Evolutionary conservation across 805 yeast genomes (phyloP), one percentile per base, ranked within the genome.

Genomic region (Teunomyces kruisii): DNA sequence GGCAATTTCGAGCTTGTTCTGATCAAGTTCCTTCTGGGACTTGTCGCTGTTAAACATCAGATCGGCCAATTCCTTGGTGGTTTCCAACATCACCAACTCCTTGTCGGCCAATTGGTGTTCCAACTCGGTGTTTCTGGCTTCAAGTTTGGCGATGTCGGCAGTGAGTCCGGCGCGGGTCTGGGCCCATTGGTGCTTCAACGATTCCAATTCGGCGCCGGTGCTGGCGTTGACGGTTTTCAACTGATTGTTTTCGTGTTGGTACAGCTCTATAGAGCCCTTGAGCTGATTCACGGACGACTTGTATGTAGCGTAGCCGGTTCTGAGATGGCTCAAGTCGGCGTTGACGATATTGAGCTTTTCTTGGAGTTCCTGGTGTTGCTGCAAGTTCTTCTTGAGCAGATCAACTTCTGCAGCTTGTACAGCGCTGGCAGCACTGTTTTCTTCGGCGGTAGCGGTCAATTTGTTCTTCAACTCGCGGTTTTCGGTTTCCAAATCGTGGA

Each of bases 391-490:
- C 27, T 33, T 43, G 31, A 49, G 44, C 9, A 40, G 12, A 5
- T 35, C 33, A n/a, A 42, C 32, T 27, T 46, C 50, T 4, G 26
- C 12, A 8, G 12, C 12, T 10, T 26, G 28, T 8, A 3, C 38
- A 8, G n/a, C 37, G 19, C 40, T 27, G 9, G 41, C 15, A 8
- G 29, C 17, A 9, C 43, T 32, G 15, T 42, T 48, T 6, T 30
- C 39, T 12, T 15, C 26, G 7, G 41, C 37, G 33, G 44, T 15
- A 6, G 31, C 40, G 22, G 22, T 19, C 17, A 32, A 37, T 31
- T 49, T 51, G 6, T 39, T 29, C 42, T 53, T 55, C 39, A 56
- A 45, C 19, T 42, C 45, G 2, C 41, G 39, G 35, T 45, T 49
- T 27, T 56, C 55, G 3, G 24, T 5, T 38, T 52, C 43, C 35